Evolutionary conservation across 306 rosid genomes (phyloP).

Genomic region (Arachis hypogaea): DNA sequence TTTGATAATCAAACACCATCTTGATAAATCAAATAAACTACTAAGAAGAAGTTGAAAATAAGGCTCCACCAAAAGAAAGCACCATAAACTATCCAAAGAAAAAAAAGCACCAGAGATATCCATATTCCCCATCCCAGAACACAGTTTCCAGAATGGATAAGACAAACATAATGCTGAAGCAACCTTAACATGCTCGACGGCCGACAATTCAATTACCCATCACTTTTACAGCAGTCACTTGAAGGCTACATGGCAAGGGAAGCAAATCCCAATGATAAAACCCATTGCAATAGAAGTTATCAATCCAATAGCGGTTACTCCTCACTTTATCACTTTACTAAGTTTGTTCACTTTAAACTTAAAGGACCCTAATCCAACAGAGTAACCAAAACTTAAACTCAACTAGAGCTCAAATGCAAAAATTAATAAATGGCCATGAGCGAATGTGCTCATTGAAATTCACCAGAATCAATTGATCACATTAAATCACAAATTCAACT

Average conservation of each 20-base stretch:
- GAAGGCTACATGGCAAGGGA: neutral
- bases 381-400: slow-evolving; percentile 4
- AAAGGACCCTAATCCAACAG: neutral
- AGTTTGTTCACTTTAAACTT: too few relatives aligned
- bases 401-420: slow-evolving; percentile 11
- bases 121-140: slow-evolving; percentile 18
- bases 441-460: slow-evolving; percentile 34
- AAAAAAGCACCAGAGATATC: slow-evolving; percentile 12
- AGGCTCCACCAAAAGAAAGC: slow-evolving; percentile 13
- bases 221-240: neutral
- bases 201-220: neutral
- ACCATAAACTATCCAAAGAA: slow-evolving; percentile 10
- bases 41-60: slow-evolving; percentile 13
- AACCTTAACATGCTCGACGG: neutral
- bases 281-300: too few relatives aligned
- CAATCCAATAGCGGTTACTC: too few relatives aligned
- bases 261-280: neutral
- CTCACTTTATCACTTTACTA: too few relatives aligned
- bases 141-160: slow-evolving; percentile 6
- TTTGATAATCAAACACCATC: slow-evolving; percentile 20
- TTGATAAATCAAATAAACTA: slow-evolving; percentile 1
- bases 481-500: slow-evolving; percentile 6
- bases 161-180: slow-evolving; percentile 28
- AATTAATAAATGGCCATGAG: slow-evolving; percentile 9
- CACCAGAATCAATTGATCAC: slow-evolving; percentile 28